These are phyloP conservation scores for Porphyrellus cyaneotinctus DNA, from an alignment of 768 basidiomycete species.

Conservation along the genomic window DNA sequence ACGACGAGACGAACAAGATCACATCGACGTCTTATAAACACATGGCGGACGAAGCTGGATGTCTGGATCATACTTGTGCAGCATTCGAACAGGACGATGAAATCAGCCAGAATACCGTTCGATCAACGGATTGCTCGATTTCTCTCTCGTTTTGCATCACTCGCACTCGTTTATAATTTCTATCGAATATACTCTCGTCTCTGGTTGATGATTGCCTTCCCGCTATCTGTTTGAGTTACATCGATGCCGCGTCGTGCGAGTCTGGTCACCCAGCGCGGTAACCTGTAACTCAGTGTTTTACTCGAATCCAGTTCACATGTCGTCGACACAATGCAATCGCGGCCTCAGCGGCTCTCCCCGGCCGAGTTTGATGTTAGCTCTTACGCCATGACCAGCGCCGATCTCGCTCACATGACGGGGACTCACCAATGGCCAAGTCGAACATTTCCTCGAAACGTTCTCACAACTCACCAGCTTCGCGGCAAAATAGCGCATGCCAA, in stretches of 20 bases:
- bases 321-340: neutral
- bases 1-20: no score
- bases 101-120: no score
- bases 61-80: no score
- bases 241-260: constrained; percentile 6
- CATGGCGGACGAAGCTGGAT: no score
- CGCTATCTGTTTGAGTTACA: neutral
- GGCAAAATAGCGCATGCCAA: constrained; percentile 8
- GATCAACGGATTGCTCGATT: no score
- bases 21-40: no score
- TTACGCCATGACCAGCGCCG: neutral
- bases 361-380: constrained; percentile 22
- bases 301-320: neutral
- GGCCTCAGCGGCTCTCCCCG: neutral
- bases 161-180: no score
- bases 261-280: neutral
- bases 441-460: constrained; percentile 12
- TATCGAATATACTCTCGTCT: no score
- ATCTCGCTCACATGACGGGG: constrained; percentile 3
- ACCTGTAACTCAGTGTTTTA: neutral
- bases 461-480: constrained; percentile 14
- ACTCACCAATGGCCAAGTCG: constrained; percentile 12
- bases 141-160: no score
- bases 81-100: no score
- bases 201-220: no score